Percentiles rank a stretch among this genome's conserved stretches.
Evolutionary conservation across 306 rosid genomes (phyloP).

Genomic region (Acacia acuminata): DNA sequence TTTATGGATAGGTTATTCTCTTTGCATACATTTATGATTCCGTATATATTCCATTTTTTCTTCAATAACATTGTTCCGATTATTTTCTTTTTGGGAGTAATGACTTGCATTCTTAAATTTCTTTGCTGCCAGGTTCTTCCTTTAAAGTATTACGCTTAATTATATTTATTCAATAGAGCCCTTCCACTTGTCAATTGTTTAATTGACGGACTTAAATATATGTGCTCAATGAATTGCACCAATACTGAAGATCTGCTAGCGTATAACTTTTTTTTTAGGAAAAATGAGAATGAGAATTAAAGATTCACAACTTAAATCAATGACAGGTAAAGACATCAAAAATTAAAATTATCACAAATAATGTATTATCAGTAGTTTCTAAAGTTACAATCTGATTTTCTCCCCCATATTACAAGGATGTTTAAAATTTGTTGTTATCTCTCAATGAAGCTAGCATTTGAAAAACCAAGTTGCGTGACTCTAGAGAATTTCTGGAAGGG

Average conservation of each 20-base stretch:
- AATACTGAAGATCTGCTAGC: neutral
- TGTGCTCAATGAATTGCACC: neutral
- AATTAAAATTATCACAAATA: too few relatives aligned
- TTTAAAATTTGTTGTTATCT: neutral
- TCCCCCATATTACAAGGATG: neutral
- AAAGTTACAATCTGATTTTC: neutral
- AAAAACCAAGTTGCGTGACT: neutral
- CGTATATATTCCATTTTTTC: neutral
- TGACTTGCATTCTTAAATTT: neutral
- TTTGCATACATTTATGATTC: neutral
- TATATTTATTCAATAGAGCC: neutral
- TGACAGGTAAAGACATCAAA: too few relatives aligned
- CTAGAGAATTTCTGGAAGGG: neutral
- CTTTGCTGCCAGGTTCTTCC: neutral
- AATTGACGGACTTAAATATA: neutral
- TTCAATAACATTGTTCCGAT: neutral
- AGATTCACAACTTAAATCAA: too few relatives aligned
- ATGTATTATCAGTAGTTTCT: neutral
- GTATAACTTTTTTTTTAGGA: neutral
- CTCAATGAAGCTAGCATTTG: neutral
- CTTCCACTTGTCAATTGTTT: neutral
- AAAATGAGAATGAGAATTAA: too few relatives aligned
- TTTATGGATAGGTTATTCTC: slow-evolving; percentile 69
- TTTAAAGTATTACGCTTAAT: neutral
- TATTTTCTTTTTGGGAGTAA: neutral